phyloP scores from a whole-genome alignment of 2,329 filamentous ascomycete species.

The Aureobasidium melanogenum region DNA sequence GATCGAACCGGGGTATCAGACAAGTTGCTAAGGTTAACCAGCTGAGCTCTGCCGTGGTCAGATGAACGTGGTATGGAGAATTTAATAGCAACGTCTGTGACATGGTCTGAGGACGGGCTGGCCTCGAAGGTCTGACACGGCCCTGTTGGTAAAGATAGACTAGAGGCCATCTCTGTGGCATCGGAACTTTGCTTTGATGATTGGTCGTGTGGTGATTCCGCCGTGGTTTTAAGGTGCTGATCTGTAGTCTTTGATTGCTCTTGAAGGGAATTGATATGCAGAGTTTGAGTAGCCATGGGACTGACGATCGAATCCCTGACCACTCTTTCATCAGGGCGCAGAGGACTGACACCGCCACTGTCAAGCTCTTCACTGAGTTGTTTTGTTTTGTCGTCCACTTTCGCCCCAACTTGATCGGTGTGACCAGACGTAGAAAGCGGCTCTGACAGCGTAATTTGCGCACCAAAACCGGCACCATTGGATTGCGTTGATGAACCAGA shows the following conservation, averaged over 20 bases:
- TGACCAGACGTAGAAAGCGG: background rate
- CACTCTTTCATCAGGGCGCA: conserved; percentile 22
- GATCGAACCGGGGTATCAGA: background rate
- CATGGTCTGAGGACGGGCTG: conserved; percentile 19
- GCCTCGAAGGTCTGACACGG: background rate
- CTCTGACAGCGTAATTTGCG: background rate
- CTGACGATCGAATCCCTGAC: conserved; percentile 26
- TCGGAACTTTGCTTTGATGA: background rate
- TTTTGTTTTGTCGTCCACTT: background rate
- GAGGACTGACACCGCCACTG: conserved; percentile 22
- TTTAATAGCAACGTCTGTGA: conserved; percentile 29
- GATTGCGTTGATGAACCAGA: background rate
- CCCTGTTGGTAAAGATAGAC: background rate
- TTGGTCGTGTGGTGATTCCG: background rate
- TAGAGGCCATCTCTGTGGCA: background rate
- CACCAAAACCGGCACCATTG: background rate
- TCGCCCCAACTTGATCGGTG: background rate
- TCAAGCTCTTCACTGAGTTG: background rate
- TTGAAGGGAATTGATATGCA: conserved; percentile 17
- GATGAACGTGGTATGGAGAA: conserved; percentile 28
- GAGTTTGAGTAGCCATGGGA: conserved; percentile 23
- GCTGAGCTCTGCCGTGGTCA: conserved; percentile 28
- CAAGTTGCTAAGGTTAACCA: conserved; percentile 21
- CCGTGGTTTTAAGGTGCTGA: background rate
- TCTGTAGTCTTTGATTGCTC: background rate